phyloP scores from a whole-genome alignment of 179 eudicot species.

The Heliamphora pulchella region DNA sequence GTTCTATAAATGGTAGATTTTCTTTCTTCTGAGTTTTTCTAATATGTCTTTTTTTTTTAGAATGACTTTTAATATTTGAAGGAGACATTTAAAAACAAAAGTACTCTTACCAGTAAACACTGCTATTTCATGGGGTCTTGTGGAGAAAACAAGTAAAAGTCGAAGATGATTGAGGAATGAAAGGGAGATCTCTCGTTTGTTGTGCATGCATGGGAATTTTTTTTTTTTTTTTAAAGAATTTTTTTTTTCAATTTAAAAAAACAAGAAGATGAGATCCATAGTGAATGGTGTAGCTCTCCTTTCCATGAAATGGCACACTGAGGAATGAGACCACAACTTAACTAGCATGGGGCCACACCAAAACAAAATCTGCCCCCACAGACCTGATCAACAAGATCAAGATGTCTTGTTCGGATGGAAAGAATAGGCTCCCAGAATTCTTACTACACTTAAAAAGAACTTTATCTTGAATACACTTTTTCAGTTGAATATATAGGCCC shows the following conservation, averaged over 20 bases:
- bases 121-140: slow-evolving; percentile 10
- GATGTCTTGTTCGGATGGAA: background rate
- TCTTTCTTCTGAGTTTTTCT: background rate
- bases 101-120: slow-evolving; percentile 4
- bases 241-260: background rate
- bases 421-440: background rate
- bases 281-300: slow-evolving; percentile 44
- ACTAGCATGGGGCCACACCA: slow-evolving; percentile 29
- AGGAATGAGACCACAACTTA: slow-evolving; percentile 33
- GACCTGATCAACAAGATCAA: background rate
- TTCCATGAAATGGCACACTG: slow-evolving; percentile 58
- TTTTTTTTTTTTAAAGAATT: background rate
- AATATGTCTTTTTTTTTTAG: slow-evolving; percentile 4
- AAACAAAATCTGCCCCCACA: slow-evolving; percentile 16
- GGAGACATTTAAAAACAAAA: slow-evolving; percentile 7
- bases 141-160: slow-evolving; percentile 26
- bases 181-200: slow-evolving; percentile 58
- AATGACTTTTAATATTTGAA: slow-evolving; percentile 4
- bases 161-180: slow-evolving; percentile 56
- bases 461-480: too few relatives aligned
- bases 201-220: slow-evolving; percentile 34
- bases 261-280: slow-evolving; percentile 2
- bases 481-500: too few relatives aligned
- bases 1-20: background rate
- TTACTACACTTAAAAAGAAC: background rate